A percentile compares a stretch with the other conserved stretches of the same genome.
Evolutionary conservation across 805 yeast genomes (phyloP).

Genomic region (Blastobotrys peoriensis): DNA sequence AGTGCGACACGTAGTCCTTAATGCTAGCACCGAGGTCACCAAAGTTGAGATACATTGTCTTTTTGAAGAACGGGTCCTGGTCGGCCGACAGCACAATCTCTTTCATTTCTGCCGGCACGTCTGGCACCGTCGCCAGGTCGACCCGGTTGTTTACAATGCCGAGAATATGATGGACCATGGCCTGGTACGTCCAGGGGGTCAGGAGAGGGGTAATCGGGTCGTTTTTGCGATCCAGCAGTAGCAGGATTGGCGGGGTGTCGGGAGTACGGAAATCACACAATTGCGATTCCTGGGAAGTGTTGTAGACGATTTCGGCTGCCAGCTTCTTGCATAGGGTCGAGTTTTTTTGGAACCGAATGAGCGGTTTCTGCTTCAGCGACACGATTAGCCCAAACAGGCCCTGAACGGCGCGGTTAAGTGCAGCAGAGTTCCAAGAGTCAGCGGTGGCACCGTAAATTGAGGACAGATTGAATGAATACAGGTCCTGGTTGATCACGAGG

Average conservation of each 20-base stretch:
- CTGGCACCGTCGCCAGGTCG: conserved; percentile 51
- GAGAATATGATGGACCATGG: conserved; percentile 91
- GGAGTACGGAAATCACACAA: conserved; percentile 60
- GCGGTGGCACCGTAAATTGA: conserved; percentile 31
- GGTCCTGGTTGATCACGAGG: conserved; percentile 61
- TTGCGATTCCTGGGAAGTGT: conserved; percentile 34
- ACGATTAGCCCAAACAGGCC: conserved; percentile 53
- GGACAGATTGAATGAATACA: conserved; percentile 51
- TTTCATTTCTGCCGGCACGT: conserved; percentile 49
- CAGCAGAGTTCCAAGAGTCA: conserved; percentile 42
- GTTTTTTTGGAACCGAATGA: conserved; percentile 69
- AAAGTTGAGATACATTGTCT: conserved; percentile 82
- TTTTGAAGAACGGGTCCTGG: conserved; percentile 71
- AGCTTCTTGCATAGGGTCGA: conserved; percentile 60
- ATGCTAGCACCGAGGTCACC: conserved; percentile 89
- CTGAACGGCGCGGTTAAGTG: conserved; percentile 39
- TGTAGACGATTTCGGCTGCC: conserved; percentile 53
- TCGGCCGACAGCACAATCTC: conserved; percentile 62
- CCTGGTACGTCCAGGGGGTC: conserved; percentile 96
- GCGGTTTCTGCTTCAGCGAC: conserved; percentile 71
- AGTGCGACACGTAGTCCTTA: conserved; percentile 75
- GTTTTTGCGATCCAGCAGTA: conserved; percentile 74
- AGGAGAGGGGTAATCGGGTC: conserved; percentile 93
- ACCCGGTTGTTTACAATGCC: conserved; percentile 81
- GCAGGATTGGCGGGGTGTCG: conserved; percentile 67